Conservation (phyloP, 352 stramenopile genomes). For the Pythium sukuiense region DNA sequence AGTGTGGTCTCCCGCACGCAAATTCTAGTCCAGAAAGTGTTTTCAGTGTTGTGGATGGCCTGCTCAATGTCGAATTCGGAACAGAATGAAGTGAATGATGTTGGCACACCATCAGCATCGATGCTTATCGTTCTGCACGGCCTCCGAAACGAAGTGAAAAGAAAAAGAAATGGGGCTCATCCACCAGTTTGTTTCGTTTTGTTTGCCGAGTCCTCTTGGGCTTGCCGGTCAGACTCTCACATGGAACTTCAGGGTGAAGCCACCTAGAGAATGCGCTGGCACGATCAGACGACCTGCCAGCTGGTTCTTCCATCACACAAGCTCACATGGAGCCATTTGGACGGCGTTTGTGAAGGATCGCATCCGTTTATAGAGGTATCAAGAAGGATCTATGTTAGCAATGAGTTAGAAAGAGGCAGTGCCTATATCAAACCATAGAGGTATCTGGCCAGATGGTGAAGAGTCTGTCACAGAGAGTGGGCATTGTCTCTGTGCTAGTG, state of each 20-base stretch:
- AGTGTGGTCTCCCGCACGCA: not conserved
- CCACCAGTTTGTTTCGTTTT: not conserved
- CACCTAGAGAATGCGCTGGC: not conserved
- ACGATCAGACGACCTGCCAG: slow-evolving; percentile 8
- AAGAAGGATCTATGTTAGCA: too few relatives aligned
- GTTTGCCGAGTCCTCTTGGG: not conserved
- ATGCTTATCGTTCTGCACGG: not conserved
- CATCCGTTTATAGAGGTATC: slow-evolving; percentile 8
- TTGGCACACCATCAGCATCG: not conserved
- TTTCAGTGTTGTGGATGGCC: too few relatives aligned
- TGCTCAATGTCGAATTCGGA: too few relatives aligned
- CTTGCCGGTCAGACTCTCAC: not conserved
- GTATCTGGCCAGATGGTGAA: slow-evolving; percentile 14
- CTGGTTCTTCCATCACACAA: slow-evolving; percentile 10
- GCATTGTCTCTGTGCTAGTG: slow-evolving; percentile 7
- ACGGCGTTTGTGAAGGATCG: slow-evolving; percentile 7
- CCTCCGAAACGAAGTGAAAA: not conserved
- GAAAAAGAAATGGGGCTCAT: not conserved
- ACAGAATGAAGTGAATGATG: not conserved
- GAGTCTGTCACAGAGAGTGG: slow-evolving; percentile 26
- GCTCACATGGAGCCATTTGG: slow-evolving; percentile 5
- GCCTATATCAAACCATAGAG: slow-evolving; percentile 21
- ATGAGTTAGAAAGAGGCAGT: not conserved
- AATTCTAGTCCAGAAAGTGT: too few relatives aligned
- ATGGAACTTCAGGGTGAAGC: slow-evolving; percentile 9